Percentiles rank a stretch among this genome's conserved stretches.
These are phyloP conservation scores for Herpetomonas tarakana DNA, from an alignment of 208 protist genomes.

Conservation along the genomic window DNA sequence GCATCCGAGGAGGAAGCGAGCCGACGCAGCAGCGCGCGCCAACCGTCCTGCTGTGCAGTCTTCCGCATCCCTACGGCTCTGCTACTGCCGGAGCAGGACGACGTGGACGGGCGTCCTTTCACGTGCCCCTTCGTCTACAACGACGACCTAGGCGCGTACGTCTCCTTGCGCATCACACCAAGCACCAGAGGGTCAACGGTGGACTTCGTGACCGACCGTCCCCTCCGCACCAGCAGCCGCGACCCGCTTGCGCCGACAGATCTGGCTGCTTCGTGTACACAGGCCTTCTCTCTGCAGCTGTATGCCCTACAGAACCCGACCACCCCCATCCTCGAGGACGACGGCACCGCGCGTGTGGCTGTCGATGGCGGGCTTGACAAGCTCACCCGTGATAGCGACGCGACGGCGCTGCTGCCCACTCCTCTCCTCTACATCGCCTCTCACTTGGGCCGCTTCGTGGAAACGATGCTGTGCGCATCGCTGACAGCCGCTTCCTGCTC, in stretches of 20 bases:
- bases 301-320: background rate
- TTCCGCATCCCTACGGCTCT: conserved; percentile 31
- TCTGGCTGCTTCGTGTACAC: background rate
- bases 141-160: conserved; percentile 29
- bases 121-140: conserved; percentile 57
- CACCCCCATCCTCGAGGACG: background rate
- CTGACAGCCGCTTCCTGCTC: background rate
- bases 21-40: too few relatives aligned
- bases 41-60: conserved; percentile 7
- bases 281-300: conserved; percentile 3
- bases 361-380: too few relatives aligned
- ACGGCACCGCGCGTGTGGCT: background rate
- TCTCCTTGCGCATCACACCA: conserved; percentile 33
- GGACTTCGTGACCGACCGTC: conserved; percentile 41
- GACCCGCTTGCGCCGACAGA: background rate
- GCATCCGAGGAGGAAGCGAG: too few relatives aligned
- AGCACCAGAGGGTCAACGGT: conserved; percentile 20
- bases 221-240: conserved; percentile 8
- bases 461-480: background rate
- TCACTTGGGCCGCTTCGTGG: background rate
- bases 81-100: conserved; percentile 37
- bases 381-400: background rate
- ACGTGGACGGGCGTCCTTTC: conserved; percentile 19
- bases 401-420: background rate
- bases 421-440: background rate